Evolutionary conservation across 441 rosid species (phyloP), one percentile per base, ranked within the genome.

Genomic region (Populus hybrid): DNA sequence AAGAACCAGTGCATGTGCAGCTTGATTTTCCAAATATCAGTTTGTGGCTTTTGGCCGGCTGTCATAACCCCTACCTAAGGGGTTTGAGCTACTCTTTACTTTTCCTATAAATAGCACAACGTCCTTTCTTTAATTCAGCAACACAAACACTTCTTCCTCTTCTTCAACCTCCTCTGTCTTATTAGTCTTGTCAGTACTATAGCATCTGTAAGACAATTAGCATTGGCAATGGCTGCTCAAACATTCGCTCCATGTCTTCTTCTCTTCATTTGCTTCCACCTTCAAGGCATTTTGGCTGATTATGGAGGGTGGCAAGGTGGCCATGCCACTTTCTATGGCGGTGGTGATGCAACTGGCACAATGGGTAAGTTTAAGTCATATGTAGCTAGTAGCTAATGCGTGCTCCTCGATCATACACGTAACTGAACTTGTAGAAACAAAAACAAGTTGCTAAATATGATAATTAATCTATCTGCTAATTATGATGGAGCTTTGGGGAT

Each of bases 261-360:
- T 74, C 67, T 50, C 32, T 69, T 79, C 40, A 69, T 70, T 65
- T 50, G 75, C 74, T 69, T 72, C 63, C 66, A 70, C 38, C 30
- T 81, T 59, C 71, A 63, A 6, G 40, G 28, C 36, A 69, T 79
- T 69, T 26, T 69, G 20, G 88, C 76, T 12, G 86, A 84, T 70
- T 8, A 67, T 72, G 69, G 81, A 8, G 81, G 81, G 21, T 79
- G 81, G 81, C 26, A 74, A 18, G 30, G 71, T 63, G 82, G 42
- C 10, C 82, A 80, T 21, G 82, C 82, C 26, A 80, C 82, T 24
- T 80, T 80, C 76, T 80, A 80, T 4, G 82, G 82, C 4, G 82
- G 90, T 0, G 86, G 86, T 1, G 92, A 89, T 74, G 92, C 92
- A 1, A 80, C 89, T 11, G 90, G 90, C 77, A 89, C 90, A 10